Percentiles rank a stretch among this genome's conserved stretches.
These are phyloP conservation scores for Intubia oerlemansii DNA, from an alignment of 2,329 filamentous ascomycete genomes.

Conservation along the genomic window DNA sequence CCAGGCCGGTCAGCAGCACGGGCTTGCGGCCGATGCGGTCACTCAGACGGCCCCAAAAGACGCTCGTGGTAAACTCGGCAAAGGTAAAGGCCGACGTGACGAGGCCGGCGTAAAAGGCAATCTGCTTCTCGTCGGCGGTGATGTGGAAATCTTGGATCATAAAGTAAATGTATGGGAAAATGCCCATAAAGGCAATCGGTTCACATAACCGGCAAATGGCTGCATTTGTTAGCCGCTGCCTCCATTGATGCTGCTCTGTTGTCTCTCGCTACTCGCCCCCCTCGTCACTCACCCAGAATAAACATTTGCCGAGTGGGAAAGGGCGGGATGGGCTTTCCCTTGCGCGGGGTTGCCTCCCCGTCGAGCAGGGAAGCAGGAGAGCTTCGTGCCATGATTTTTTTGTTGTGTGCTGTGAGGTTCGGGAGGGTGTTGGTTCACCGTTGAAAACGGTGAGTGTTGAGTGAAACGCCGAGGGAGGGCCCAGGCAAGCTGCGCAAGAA, in stretches of 20 bases:
- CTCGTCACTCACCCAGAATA: conserved; percentile 16
- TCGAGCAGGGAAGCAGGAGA: conserved; percentile 1
- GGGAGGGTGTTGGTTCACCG: too few species aligned
- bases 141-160: conserved; percentile 90
- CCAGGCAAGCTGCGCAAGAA: neutral
- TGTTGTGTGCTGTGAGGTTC: neutral
- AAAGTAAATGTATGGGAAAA: conserved; percentile 95
- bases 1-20: conserved; percentile 70
- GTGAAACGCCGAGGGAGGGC: neutral
- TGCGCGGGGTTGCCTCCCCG: neutral
- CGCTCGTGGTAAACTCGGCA: conserved; percentile 79
- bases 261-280: neutral
- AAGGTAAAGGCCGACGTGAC: conserved; percentile 93
- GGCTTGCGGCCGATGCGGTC: conserved; percentile 86
- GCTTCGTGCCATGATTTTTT: conserved; percentile 2
- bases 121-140: conserved; percentile 54
- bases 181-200: conserved; percentile 98
- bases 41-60: conserved; percentile 84
- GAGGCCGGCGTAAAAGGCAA: conserved; percentile 85
- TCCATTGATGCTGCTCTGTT: neutral
- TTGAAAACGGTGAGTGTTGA: too few species aligned
- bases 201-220: conserved; percentile 92
- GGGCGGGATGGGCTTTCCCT: conserved; percentile 11
- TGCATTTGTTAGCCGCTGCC: conserved; percentile 14
- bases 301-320: conserved; percentile 17